Percentiles rank a stretch among this genome's conserved stretches.
phyloP scores from a whole-genome alignment of 1,284 basidiomycete species.

The Cutaneotrichosporon sp. region DNA sequence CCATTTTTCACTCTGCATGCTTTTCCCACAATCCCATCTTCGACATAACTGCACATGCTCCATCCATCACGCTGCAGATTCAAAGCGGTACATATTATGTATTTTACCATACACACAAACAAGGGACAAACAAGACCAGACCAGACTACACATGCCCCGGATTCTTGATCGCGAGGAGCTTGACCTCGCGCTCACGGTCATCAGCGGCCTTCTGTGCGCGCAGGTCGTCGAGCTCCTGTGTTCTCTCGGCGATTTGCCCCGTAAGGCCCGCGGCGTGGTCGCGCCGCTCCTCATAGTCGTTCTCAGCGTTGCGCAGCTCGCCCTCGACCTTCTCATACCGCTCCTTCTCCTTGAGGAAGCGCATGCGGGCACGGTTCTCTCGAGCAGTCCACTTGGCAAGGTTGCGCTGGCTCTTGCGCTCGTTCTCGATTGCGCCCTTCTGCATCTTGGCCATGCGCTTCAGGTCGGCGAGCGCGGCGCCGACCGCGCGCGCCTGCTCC shows the following conservation, averaged over 20 bases:
- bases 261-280: constrained; percentile 50
- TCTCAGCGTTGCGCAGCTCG: constrained; percentile 50
- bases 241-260: constrained; percentile 49
- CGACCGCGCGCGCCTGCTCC: constrained; percentile 47
- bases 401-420: constrained; percentile 50
- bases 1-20: neutral
- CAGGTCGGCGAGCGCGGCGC: constrained; percentile 51
- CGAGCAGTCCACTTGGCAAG: constrained; percentile 51
- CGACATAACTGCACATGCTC: neutral
- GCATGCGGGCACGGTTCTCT: constrained; percentile 53
- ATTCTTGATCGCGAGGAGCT: constrained; percentile 51
- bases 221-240: constrained; percentile 54
- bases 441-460: constrained; percentile 50
- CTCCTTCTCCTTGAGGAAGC: constrained; percentile 54
- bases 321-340: constrained; percentile 51
- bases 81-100: neutral
- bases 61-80: neutral
- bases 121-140: neutral
- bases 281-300: constrained; percentile 51
- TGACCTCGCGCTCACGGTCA: constrained; percentile 55
- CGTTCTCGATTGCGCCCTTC: constrained; percentile 48
- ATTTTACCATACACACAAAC: neutral
- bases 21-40: neutral
- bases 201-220: constrained; percentile 55
- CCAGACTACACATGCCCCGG: constrained; percentile 46